Conservation (phyloP, 2,329 filamentous ascomycete species). For the Cylindrodendrum hubeiense region DNA sequence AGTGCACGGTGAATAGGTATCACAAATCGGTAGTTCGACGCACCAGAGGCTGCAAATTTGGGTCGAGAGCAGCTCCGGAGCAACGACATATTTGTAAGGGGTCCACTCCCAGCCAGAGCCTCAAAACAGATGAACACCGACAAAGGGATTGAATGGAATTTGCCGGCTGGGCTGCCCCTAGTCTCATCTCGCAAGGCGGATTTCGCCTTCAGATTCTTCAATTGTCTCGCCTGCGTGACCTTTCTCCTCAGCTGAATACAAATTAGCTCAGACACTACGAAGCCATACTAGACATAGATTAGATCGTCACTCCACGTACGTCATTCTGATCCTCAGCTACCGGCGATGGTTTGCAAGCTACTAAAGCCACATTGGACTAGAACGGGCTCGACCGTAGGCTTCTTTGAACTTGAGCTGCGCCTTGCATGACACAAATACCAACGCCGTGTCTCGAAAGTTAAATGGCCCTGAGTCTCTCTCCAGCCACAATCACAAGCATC, state of each 20-base stretch:
- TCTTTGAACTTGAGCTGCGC: neutral
- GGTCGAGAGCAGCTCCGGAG: neutral
- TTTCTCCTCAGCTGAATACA: neutral
- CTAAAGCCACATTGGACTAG: constrained; percentile 11
- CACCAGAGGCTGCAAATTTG: neutral
- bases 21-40: neutral
- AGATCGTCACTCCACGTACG: constrained; percentile 4
- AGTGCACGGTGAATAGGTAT: neutral
- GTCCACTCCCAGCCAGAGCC: neutral
- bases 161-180: neutral
- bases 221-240: neutral
- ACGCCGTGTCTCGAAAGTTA: neutral
- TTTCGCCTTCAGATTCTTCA: neutral
- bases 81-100: constrained; percentile 4
- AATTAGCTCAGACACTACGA: neutral
- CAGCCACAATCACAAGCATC: neutral
- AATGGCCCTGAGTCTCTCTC: neutral
- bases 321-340: constrained; percentile 5
- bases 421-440: constrained; percentile 6
- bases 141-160: neutral
- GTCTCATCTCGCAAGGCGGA: neutral
- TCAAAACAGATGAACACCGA: neutral
- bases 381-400: constrained; percentile 1
- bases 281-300: neutral
- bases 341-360: constrained; percentile 2